Evolutionary conservation across 208 protist species (phyloP).

Genomic region (Acanthamoeba divionensis): DNA sequence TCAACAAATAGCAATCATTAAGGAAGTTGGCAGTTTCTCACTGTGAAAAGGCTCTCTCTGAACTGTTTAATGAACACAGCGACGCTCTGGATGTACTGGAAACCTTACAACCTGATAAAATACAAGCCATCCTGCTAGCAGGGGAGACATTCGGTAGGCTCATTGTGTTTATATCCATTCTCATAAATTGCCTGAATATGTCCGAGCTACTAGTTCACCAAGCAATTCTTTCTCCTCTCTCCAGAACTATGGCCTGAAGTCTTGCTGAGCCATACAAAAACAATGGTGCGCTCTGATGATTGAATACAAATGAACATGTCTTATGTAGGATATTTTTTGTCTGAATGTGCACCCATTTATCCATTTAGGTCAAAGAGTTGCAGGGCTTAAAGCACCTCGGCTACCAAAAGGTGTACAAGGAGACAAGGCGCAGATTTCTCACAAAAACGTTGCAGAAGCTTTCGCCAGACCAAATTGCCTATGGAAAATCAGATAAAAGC

Average conservation of each 20-base stretch:
- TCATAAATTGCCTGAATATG: neutral
- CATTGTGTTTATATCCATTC: neutral
- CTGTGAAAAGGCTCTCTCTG: neutral
- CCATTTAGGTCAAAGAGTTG: no score
- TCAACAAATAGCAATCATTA: neutral
- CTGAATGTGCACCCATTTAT: neutral
- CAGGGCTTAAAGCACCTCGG: no score
- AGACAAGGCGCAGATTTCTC: neutral
- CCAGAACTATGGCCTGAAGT: neutral
- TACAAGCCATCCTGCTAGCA: neutral
- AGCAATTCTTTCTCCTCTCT: neutral
- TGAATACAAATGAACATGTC: neutral
- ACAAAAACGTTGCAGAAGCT: neutral
- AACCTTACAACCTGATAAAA: neutral
- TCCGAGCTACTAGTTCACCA: neutral
- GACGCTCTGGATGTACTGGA: neutral
- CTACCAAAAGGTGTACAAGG: no score
- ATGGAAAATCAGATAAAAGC: neutral
- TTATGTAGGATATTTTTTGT: neutral
- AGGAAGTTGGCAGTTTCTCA: neutral
- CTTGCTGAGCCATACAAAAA: neutral
- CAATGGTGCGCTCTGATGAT: neutral
- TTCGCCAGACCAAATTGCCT: neutral
- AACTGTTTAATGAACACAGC: neutral
- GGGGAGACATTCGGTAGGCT: neutral